Evolutionary conservation across 1,139 yeast species (phyloP), one percentile per base, ranked within the genome.

Genomic region (Kurtzmaniella natalensis): DNA sequence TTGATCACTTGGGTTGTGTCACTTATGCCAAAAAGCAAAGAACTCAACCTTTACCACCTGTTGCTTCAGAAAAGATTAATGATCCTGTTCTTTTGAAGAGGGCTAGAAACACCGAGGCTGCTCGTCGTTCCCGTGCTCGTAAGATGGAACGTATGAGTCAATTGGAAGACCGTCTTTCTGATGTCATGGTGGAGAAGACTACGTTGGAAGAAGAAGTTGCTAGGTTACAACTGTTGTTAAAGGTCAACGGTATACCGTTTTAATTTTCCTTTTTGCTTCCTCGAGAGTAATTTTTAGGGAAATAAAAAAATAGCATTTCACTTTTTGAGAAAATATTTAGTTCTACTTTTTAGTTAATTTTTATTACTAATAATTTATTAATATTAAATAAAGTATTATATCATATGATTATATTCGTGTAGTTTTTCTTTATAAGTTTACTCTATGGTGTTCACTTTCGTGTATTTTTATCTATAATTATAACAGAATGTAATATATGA

Each of bases 91-190:
- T 87, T 34, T 55, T 85, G 51, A 86, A 89, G 59, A 79, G 98
- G 52, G 96, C 96, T 27, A 79, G 89, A 59, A 89, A 89, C 70
- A 89, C 97, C 17, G 96, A 88, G 58, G 96, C 97, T 41, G 97
- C 97, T 11, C 79, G 97, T 60, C 76, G 96, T 55, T 87, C 96
- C 29, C 75, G 97, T 49, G 95, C 95, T 27, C 79, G 95, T 61
- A 87, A 88, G 64, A 79, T 84, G 78, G 87, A 84, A 58, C 76
- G 95, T 59, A 83, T 89, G 86, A 54, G 61, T 39, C 94, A 86
- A 55, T 69, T 89, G 57, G 96, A 89, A 61, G 76, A 62, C 20
- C 76, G 76, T 55, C 94, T 89, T 38, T 86, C 81, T 45, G 74
- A 60, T 28, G 69, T 88, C 44, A 53, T 77, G 40, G 49, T 57